Conservation (phyloP, 1,284 basidiomycete species). For the Omphalotus olearius region DNA sequence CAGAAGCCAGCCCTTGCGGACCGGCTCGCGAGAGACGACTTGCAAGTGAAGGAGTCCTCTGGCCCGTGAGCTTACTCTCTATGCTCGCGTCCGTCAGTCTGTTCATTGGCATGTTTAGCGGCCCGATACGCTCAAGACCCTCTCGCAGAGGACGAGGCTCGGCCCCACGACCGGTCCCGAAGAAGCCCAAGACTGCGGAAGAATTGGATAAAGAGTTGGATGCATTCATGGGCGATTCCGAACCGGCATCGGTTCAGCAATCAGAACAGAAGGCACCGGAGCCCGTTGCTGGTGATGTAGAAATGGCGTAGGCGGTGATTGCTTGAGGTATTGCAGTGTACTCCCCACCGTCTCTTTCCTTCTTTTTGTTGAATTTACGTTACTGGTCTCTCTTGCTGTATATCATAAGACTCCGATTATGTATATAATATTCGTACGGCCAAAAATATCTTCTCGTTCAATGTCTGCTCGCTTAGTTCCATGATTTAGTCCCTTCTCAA, state of each 20-base stretch:
- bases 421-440: too few species aligned
- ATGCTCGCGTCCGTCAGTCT: not conserved
- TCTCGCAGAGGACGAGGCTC: slow-evolving; percentile 11
- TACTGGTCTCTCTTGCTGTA: too few species aligned
- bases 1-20: slow-evolving; percentile 60
- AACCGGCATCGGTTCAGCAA: slow-evolving; percentile 14
- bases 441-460: too few species aligned
- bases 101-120: slow-evolving; percentile 14
- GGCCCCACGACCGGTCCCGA: slow-evolving; percentile 28
- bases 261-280: not conserved
- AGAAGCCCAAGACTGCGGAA: slow-evolving; percentile 67
- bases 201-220: slow-evolving; percentile 92
- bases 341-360: not conserved
- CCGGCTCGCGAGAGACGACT: slow-evolving; percentile 48
- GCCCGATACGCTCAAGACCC: slow-evolving; percentile 32
- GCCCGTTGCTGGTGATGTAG: slow-evolving; percentile 19
- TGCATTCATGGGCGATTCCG: slow-evolving; percentile 80
- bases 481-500: too few species aligned
- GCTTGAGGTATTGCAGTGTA: too few species aligned
- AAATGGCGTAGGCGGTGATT: slow-evolving; percentile 20
- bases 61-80: slow-evolving; percentile 27
- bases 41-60: slow-evolving; percentile 18
- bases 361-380: not conserved
- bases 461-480: too few species aligned
- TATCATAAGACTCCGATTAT: too few species aligned